Evolutionary conservation across 768 basidiomycete species (phyloP).

Genomic region (Cystobasidium ongulense): DNA sequence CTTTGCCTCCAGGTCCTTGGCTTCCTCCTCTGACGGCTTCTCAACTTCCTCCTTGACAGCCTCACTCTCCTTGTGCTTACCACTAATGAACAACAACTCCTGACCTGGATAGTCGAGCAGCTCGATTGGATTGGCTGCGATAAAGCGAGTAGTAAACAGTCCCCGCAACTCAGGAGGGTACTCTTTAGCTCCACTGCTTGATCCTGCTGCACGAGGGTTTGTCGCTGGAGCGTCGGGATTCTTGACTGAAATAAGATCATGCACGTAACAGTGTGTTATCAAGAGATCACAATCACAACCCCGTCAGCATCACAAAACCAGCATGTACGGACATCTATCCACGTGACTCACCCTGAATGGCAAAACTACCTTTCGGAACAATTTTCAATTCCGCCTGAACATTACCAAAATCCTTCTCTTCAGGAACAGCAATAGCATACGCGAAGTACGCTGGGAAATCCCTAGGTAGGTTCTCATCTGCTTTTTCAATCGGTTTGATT

Average conservation of each 20-base stretch:
- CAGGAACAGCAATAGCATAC: slow-evolving; percentile 35
- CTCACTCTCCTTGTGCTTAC: slow-evolving; percentile 44
- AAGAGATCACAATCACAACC: too few relatives aligned
- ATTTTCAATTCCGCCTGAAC: slow-evolving; percentile 57
- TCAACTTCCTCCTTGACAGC: slow-evolving; percentile 52
- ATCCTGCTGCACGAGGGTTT: slow-evolving; percentile 48
- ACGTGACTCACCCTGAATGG: slow-evolving; percentile 49
- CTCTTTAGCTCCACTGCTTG: slow-evolving; percentile 49
- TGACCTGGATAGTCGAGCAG: slow-evolving; percentile 55
- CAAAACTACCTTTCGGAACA: slow-evolving; percentile 52
- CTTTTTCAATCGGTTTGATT: slow-evolving; percentile 14
- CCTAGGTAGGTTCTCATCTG: slow-evolving; percentile 31
- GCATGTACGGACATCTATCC: not conserved
- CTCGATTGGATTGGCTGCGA: slow-evolving; percentile 52
- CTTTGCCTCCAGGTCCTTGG: slow-evolving; percentile 32
- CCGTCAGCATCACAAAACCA: too few relatives aligned
- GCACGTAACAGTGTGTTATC: too few relatives aligned
- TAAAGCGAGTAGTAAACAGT: slow-evolving; percentile 50
- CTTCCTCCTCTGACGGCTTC: slow-evolving; percentile 33
- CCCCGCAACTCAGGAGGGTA: slow-evolving; percentile 32
- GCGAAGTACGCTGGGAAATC: slow-evolving; percentile 53
- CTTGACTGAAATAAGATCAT: slow-evolving; percentile 47
- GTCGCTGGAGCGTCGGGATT: slow-evolving; percentile 55
- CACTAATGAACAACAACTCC: slow-evolving; percentile 55
- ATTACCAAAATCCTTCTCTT: slow-evolving; percentile 55